Evolutionary conservation across 2,329 filamentous ascomycete species (phyloP).

Genomic region (Aureobasidium sp.): DNA sequence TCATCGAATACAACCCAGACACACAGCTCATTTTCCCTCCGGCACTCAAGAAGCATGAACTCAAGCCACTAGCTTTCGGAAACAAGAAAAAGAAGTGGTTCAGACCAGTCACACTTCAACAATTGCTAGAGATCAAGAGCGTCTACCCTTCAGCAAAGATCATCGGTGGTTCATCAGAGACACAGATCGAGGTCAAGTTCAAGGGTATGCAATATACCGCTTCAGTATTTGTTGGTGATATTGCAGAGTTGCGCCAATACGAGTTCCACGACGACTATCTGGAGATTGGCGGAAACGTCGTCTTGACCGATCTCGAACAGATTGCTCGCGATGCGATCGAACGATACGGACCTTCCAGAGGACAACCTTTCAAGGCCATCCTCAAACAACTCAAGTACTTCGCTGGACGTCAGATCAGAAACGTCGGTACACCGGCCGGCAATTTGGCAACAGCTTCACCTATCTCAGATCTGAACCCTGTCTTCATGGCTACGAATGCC

Average conservation of each 20-base stretch:
- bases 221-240: constrained; percentile 89
- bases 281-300: constrained; percentile 90
- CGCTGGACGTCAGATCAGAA: constrained; percentile 89
- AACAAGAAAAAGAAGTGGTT: constrained; percentile 96
- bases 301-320: constrained; percentile 81
- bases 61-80: constrained; percentile 77
- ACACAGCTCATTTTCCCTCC: constrained; percentile 95
- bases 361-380: constrained; percentile 83
- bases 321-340: constrained; percentile 73
- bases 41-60: constrained; percentile 70
- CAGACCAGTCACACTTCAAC: constrained; percentile 75
- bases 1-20: constrained; percentile 89
- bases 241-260: constrained; percentile 79
- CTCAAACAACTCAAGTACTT: constrained; percentile 93
- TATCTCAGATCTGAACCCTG: constrained; percentile 92
- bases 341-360: constrained; percentile 63
- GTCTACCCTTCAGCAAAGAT: constrained; percentile 81
- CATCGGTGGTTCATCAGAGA: constrained; percentile 93
- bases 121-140: constrained; percentile 86
- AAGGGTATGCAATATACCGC: constrained; percentile 85
- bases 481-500: constrained; percentile 81
- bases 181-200: constrained; percentile 97
- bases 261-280: constrained; percentile 70
- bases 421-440: constrained; percentile 93
- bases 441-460: constrained; percentile 92